phyloP scores from a whole-genome alignment of 2,329 filamentous ascomycete genomes.

The Cladosporium velox region DNA sequence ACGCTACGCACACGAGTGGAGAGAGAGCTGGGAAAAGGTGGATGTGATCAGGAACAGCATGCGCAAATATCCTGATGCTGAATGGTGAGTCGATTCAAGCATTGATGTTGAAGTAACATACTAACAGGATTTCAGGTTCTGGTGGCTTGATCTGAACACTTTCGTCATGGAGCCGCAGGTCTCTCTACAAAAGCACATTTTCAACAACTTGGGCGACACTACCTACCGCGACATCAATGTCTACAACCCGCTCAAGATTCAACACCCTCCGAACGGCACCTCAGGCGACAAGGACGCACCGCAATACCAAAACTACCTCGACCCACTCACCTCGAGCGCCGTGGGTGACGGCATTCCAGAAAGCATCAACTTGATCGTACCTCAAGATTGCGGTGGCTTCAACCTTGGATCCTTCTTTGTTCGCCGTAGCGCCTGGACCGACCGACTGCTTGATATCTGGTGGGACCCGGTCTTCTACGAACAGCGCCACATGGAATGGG shows the following conservation, averaged over 20 bases:
- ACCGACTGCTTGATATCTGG: slow-evolving; percentile 91
- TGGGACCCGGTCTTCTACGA: slow-evolving; percentile 98
- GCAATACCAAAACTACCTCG: slow-evolving; percentile 61
- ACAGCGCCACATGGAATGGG: slow-evolving; percentile 98
- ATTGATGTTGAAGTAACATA: neutral
- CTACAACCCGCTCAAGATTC: slow-evolving; percentile 93
- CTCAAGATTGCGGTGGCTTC: slow-evolving; percentile 94
- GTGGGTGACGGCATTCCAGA: slow-evolving; percentile 74
- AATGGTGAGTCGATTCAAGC: slow-evolving; percentile 70
- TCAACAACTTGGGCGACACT: slow-evolving; percentile 71
- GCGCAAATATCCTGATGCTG: slow-evolving; percentile 90
- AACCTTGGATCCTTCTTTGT: slow-evolving; percentile 96
- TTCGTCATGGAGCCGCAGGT: slow-evolving; percentile 96
- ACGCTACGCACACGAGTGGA: slow-evolving; percentile 97
- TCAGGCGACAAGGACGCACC: slow-evolving; percentile 46
- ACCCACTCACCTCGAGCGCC: slow-evolving; percentile 69
- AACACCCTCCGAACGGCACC: slow-evolving; percentile 68
- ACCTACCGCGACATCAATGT: slow-evolving; percentile 94
- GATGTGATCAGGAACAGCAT: slow-evolving; percentile 87
- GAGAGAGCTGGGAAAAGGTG: slow-evolving; percentile 99
- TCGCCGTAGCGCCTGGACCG: slow-evolving; percentile 81
- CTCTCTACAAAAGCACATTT: slow-evolving; percentile 87
- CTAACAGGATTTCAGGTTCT: slow-evolving; percentile 67
- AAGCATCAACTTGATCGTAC: slow-evolving; percentile 84
- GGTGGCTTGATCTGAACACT: slow-evolving; percentile 98